Evolutionary conservation across 371 early-diverging fungal genomes (phyloP), one percentile per base, ranked within the genome.

Genomic region (Phascolomyces articulosus): DNA sequence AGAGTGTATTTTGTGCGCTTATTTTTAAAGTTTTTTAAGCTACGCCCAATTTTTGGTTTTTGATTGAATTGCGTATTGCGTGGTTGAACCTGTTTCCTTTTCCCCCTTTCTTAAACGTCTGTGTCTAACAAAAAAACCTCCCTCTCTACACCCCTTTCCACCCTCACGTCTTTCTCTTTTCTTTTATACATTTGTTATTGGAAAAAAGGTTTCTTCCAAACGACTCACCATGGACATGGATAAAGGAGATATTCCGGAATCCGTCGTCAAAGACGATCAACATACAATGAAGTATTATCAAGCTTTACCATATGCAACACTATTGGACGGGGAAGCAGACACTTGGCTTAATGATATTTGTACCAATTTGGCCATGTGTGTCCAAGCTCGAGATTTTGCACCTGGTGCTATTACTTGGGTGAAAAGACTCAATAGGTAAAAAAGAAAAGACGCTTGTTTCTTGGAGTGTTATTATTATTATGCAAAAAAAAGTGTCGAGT

Each of bases 361-460:
- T 34, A 69, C 66, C 29, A 79, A 87, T 38, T 66, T 91, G 20
- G 79, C 75, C 1, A 67, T 82, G 41, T 75, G 80, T 49, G 69
- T 86, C 16, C 67, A 79, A 62, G 85, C 87, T 9, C 80, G 83
- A 63, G 89, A 92, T 70, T 89, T 80, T 75, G 75, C 80, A 0
- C 82, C 83, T 3, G 90, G 90, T 13, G 77, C 77, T 38, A 56
- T 80, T 29, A 65, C 74, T 58, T 90, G 89, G 89, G 80, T 82
- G 18, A 85, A 80, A 68, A 83, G 82, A 23, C 63, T 90, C 38
- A 75, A 73, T 56, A 78, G 78, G 89, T 89, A 80, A 58, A 75
- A 21, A 29, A 6, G 2, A 40, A n/a, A n/a, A n/a, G n/a, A n/a
- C n/a, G n/a, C n/a, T n/a, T n/a, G n/a, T n/a, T n/a, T n/a, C n/a